Evolutionary conservation across 305 asterid species (phyloP).

Genomic region (Stenogyne calaminthoides): DNA sequence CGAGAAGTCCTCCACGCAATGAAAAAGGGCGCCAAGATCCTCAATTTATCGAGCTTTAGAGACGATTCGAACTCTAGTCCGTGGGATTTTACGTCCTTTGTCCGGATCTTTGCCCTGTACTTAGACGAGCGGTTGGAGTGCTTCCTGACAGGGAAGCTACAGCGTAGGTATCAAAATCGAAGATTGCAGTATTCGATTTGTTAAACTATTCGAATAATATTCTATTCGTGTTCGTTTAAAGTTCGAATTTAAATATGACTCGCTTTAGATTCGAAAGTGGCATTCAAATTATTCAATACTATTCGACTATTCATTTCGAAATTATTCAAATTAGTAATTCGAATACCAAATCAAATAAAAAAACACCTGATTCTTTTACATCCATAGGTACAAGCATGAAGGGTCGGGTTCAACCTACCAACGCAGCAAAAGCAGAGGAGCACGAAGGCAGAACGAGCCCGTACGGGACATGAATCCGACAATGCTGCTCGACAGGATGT

Average conservation of each 20-base stretch:
- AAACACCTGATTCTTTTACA: background rate
- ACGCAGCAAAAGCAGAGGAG: constrained; percentile 41
- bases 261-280: background rate
- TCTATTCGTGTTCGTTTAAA: background rate
- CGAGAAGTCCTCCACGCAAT: constrained; percentile 85
- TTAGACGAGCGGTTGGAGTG: constrained; percentile 86
- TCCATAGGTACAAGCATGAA: constrained; percentile 39
- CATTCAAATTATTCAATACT: background rate
- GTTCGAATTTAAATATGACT: background rate
- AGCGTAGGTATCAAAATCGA: constrained; percentile 33
- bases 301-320: too few relatives aligned
- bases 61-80: constrained; percentile 84
- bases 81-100: constrained; percentile 82
- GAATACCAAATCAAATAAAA: too few relatives aligned
- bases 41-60: constrained; percentile 67
- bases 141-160: constrained; percentile 79
- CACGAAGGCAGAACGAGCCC: constrained; percentile 47
- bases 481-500: constrained; percentile 70
- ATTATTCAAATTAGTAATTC: too few relatives aligned
- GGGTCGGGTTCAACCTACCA: constrained; percentile 25
- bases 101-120: constrained; percentile 77
- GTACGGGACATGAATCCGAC: constrained; percentile 77
- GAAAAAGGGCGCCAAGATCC: constrained; percentile 81
- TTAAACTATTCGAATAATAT: too few relatives aligned
- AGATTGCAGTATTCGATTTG: background rate